Evolutionary conservation across 306 rosid genomes (phyloP).

Genomic region (Cucurbita pepo): DNA sequence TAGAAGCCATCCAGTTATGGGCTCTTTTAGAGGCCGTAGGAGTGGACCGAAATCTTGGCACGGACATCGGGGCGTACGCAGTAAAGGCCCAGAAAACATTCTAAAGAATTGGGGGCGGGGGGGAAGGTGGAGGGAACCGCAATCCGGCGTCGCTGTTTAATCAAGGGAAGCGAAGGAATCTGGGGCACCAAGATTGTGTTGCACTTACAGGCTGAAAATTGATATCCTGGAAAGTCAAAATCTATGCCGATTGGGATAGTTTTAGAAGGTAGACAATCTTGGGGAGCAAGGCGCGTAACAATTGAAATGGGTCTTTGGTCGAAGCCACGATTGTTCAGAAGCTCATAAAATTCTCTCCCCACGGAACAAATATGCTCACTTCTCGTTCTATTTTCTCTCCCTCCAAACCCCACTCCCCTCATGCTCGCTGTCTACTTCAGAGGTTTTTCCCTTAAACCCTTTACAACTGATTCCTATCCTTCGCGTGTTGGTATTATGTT

Average conservation of each 20-base stretch:
- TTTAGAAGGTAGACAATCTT: not conserved
- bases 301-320: not conserved
- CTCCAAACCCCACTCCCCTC: conserved; percentile 22
- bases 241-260: not conserved
- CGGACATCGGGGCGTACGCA: not conserved
- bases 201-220: not conserved
- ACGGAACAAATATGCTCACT: conserved; percentile 23
- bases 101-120: not conserved
- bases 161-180: not conserved
- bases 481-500: not conserved
- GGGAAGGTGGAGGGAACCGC: not conserved
- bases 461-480: not conserved
- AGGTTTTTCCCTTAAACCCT: conserved; percentile 29
- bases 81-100: too few relatives aligned
- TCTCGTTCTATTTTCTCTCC: conserved; percentile 31
- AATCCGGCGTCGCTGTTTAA: not conserved
- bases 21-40: not conserved
- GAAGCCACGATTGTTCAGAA: not conserved
- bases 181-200: not conserved
- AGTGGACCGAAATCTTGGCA: not conserved
- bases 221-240: not conserved
- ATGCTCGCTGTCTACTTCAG: conserved; percentile 28
- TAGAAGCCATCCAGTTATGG: not conserved
- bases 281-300: not conserved
- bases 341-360: not conserved